Evolutionary conservation across 2,329 filamentous ascomycete species (phyloP), one percentile per base, ranked within the genome.

Genomic region (Tolypocladium ovalisporum): DNA sequence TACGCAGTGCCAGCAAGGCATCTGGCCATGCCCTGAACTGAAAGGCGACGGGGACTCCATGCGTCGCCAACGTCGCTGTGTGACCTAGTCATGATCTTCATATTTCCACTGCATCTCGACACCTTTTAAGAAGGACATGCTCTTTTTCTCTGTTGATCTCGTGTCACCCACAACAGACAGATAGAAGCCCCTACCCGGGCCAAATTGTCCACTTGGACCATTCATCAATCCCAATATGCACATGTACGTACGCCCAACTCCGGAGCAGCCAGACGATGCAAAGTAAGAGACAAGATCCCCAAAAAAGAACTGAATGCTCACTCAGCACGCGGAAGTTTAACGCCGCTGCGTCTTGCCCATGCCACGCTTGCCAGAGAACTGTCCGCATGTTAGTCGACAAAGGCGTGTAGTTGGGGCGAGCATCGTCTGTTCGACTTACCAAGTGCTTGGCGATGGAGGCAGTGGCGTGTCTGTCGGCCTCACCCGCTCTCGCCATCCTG

Each of bases 401-500:
- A 49, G 8, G 3, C 37, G 17, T 35, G 19, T 15, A 9, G 12
- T 32, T 12, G 44, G 27, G 44, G 27, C 27, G 8, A 49, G 2
- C 2, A 32, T n/a, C 7, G 27, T 29, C 12, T 52, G 19, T 22
- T 22, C 29, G 10, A 82, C 86, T 73, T 81, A 96, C 87, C 83
- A 99, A 80, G 77, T 97, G 94, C 78, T 96, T 99, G 61, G 86
- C 84, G 74, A 96, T 76, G 56, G 89, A 82, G 40, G 89, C 88
- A 57, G 86, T 86, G 61, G 85, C 85, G 76, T 97, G 93, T 71
- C 95, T 85, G 80, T 99, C 94, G 61, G 88, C 92, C 79, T 99
- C 94, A 80, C 94, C 94, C 80, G 95, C 90, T 73, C 92, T 86
- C 51, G 94, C 94, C 88, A 95, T 94, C 63, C 93, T 85, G 79